phyloP scores from a whole-genome alignment of 2,329 filamentous ascomycete species.

The Pseudocercospora pini-densiflorae region DNA sequence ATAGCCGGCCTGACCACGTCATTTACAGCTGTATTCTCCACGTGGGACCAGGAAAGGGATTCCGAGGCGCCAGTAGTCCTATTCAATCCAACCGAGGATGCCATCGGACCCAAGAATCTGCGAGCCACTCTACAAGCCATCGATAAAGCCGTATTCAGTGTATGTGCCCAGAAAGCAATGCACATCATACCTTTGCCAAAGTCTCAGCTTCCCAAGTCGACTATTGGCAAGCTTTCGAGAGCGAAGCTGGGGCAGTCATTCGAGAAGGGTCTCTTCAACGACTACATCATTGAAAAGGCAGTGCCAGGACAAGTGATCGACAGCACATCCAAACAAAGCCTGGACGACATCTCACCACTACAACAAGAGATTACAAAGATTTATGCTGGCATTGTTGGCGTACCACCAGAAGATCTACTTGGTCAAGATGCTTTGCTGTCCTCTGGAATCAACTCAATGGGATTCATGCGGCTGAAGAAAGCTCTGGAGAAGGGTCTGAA shows the following conservation, averaged over 20 bases:
- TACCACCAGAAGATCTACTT: slow-evolving; percentile 17
- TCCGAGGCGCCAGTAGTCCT: slow-evolving; percentile 29
- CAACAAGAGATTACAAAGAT: slow-evolving; percentile 27
- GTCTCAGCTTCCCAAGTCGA: slow-evolving; percentile 27
- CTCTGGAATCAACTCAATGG: slow-evolving; percentile 25
- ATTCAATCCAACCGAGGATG: slow-evolving; percentile 29
- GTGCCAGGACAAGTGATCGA: background rate
- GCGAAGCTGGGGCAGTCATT: slow-evolving; percentile 26
- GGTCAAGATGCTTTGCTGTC: slow-evolving; percentile 24
- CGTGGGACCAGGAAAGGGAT: slow-evolving; percentile 26
- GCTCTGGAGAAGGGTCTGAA: slow-evolving; percentile 27
- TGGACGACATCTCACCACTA: slow-evolving; percentile 19
- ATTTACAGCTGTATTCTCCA: slow-evolving; percentile 30
- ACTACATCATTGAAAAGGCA: slow-evolving; percentile 15
- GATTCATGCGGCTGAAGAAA: slow-evolving; percentile 30
- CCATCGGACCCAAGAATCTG: slow-evolving; percentile 26
- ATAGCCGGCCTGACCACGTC: slow-evolving; percentile 23
- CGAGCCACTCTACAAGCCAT: slow-evolving; percentile 23
- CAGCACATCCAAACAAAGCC: background rate
- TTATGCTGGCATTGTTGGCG: slow-evolving; percentile 23
- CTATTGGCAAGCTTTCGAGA: slow-evolving; percentile 33
- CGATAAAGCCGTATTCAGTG: slow-evolving; percentile 25
- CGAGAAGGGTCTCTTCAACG: slow-evolving; percentile 23
- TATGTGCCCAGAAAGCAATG: slow-evolving; percentile 27
- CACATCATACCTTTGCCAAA: slow-evolving; percentile 28